Base-by-base conservation (phyloP, 768 basidiomycete species). In the Tremella fuciformis region DNA sequence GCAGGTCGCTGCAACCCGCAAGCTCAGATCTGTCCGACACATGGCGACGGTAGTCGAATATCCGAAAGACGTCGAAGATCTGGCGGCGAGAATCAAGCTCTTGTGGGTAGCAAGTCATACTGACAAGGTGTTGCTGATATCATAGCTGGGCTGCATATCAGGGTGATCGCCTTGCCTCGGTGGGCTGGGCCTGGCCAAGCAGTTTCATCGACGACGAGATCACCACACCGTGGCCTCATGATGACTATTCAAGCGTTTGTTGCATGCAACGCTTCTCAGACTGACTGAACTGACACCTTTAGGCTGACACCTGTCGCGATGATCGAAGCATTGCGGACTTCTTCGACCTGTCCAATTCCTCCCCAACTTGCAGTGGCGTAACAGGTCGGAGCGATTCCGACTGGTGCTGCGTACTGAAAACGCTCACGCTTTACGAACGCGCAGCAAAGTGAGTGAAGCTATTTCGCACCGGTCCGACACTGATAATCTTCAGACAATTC, bases 141-240 rank as follows among this genome's bases (percentile, higher is more conserved):
- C 21, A 3, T 24, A 72, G 70, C 57, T 72, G 70, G 70, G 53
- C 53, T 19, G 58, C 63, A 0, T 73, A 69, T 60, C 13, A 53
- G 6, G n/a, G 25, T 13, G 64, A 70, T 37, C 50, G 50, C 41
- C 40, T 50, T 1, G 57, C 50, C 3, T 39, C 58, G 15, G 34
- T 69, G 21, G 60, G 61, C 16, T 56, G 49, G 21, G 24, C 39
- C 4, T 40, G 42, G 42, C 42, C 42, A 4, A 46, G 42, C 15
- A 15, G 42, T 4, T 65, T 65, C 55, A 42, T 54, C n/a, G 62
- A 62, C n/a, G 59, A 67, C 2, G 69, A 71, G 25, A 62, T 71
- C 38, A 64, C 69, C 0, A 71, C 69, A 1, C 66, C 69, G 16
- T 71, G 63, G 64, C 69, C 69, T 1, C 24, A 44, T 16, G 68